Base-by-base conservation (phyloP, 2,329 filamentous ascomycete species). In the Botrytis fabae region DNA sequence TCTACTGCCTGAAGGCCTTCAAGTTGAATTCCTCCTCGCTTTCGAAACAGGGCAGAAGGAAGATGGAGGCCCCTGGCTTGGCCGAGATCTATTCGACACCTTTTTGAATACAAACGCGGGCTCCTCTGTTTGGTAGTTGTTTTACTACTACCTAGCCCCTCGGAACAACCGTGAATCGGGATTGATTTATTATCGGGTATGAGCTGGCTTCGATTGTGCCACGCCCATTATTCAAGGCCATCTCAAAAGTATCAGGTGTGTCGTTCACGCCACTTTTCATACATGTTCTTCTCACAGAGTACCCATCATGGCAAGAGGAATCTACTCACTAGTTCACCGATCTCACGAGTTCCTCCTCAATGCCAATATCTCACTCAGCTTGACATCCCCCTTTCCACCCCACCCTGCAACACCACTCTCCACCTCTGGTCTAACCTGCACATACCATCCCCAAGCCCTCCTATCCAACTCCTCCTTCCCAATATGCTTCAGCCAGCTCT, bases 371-470 rank as follows among this genome's bases (percentile, higher is more conserved):
- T 89, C 89, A 22, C 83, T 83, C 51, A 97, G 80, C 76, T 85
- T 89, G 42, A 97, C 84, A 71, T 85, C 83, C 1, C 92, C 93
- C 81, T 95, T 96, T 20, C 91, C 92, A 42, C 94, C 94, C 94
- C 94, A 97, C 2, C 94, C 94, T 32, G 89, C 88, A 65, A 89
- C 88, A 0, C 94, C 94, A 73, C 86, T 83, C 73, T 92, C 90
- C 3, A 97, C 92, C 32, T 93, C 90, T 0, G 94, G 94, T 75
- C 94, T 85, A 32, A 95, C 89, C 35, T 88, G 86, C 2, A 92
- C 85, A 81, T 97, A 97, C 94, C 94, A 97, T 18, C 84, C 84
- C 93, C 93, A 97, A 28, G 93, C 92, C 74, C 90, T 87, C 75
- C 86, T 86, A 80, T 97, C 93, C 70, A 97, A 83, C 78, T 97